These are phyloP conservation scores for Corymbia calophylla DNA, from an alignment of 441 rosid species.

Conservation along the genomic window DNA sequence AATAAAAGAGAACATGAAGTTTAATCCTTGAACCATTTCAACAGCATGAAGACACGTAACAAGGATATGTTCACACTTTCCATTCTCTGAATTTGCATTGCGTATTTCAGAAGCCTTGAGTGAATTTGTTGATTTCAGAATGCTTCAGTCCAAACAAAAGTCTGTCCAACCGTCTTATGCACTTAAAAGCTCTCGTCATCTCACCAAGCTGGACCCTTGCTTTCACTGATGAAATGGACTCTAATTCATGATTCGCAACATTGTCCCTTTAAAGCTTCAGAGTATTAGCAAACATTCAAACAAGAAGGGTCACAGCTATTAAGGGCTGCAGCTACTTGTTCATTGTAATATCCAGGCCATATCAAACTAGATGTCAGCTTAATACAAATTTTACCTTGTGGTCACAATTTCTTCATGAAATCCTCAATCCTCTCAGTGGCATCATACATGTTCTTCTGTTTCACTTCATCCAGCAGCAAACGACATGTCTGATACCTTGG, in stretches of 20 bases:
- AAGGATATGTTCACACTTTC: not conserved
- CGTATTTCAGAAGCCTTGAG: not conserved
- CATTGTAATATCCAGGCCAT: not conserved
- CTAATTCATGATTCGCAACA: not conserved
- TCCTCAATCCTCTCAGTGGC: conserved; percentile 7
- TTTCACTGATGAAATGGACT: not conserved
- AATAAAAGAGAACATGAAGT: not conserved
- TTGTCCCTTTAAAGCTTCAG: not conserved
- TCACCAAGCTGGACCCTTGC: not conserved
- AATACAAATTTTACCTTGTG: not conserved
- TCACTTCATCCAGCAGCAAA: conserved; percentile 58
- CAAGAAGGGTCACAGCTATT: not conserved
- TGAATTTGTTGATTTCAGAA: not conserved
- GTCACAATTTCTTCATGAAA: not conserved
- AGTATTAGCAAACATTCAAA: not conserved
- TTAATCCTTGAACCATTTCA: not conserved
- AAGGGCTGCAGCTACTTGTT: not conserved
- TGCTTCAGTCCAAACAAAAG: not conserved
- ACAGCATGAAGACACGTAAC: not conserved
- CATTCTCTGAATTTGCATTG: not conserved
- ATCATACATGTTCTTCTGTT: conserved; percentile 30
- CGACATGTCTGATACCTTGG: conserved; percentile 23
- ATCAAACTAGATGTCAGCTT: not conserved
- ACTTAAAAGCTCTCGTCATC: not conserved
- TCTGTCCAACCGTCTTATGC: not conserved